Percentiles rank a stretch among this genome's conserved stretches.
These are phyloP conservation scores for Cystoderma amianthinum DNA, from an alignment of 768 basidiomycete species.

Conservation along the genomic window DNA sequence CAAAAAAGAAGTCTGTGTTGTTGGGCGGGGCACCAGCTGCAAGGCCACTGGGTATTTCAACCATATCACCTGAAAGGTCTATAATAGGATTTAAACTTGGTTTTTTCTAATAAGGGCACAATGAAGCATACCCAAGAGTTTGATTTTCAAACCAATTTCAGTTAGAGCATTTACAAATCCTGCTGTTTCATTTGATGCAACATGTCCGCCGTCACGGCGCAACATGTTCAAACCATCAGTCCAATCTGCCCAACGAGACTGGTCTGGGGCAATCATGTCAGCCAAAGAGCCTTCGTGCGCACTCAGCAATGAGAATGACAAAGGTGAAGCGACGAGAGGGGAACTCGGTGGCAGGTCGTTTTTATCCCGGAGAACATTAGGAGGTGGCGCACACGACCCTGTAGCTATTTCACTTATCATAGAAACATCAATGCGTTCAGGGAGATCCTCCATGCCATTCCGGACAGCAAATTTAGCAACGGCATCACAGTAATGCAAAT, in stretches of 20 bases:
- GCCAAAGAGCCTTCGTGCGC: conserved; percentile 67
- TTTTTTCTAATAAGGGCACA: background rate
- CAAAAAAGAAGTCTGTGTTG: conserved; percentile 83
- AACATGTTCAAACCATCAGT: conserved; percentile 90
- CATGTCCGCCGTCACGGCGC: conserved; percentile 73
- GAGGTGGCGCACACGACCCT: conserved; percentile 64
- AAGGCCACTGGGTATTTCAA: conserved; percentile 81
- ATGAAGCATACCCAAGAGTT: conserved; percentile 61
- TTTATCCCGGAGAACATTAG: conserved; percentile 55
- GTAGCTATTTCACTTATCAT: conserved; percentile 76
- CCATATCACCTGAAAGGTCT: conserved; percentile 87
- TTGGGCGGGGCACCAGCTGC: conserved; percentile 72
- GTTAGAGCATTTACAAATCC: conserved; percentile 83
- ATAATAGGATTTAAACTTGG: conserved; percentile 6
- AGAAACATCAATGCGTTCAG: conserved; percentile 79
- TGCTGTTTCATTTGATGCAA: conserved; percentile 79
- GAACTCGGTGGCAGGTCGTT: conserved; percentile 49
- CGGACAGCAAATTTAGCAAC: conserved; percentile 74
- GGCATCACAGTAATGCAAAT: conserved; percentile 83
- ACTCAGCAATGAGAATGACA: conserved; percentile 74
- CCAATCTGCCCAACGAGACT: conserved; percentile 87
- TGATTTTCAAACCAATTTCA: conserved; percentile 89
- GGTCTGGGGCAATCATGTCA: conserved; percentile 73
- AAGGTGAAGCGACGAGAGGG: conserved; percentile 50
- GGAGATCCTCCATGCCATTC: conserved; percentile 79